phyloP scores from a whole-genome alignment of 352 stramenopile genomes.

The Globisporangium okanoganense region DNA sequence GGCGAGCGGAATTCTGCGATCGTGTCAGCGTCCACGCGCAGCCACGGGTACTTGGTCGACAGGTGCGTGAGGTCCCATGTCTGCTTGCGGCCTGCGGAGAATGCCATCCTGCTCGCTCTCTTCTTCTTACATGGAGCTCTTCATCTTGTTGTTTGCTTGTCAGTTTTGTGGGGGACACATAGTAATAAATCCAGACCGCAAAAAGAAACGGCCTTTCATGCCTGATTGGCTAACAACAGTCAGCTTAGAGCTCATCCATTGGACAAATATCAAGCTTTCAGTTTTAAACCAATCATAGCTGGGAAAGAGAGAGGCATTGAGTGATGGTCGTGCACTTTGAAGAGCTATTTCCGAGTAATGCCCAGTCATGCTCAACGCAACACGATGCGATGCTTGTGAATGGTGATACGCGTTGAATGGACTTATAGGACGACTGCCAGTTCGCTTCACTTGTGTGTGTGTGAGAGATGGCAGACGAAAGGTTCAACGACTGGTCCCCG shows the following conservation, averaged over 20 bases:
- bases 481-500: constrained; percentile 37
- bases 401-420: too few relatives aligned
- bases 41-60: constrained; percentile 70
- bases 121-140: neutral
- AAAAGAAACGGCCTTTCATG: neutral
- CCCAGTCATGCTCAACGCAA: too few relatives aligned
- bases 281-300: too few relatives aligned
- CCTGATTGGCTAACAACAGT: neutral
- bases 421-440: too few relatives aligned
- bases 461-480: constrained; percentile 2
- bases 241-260: too few relatives aligned
- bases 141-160: neutral
- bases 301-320: too few relatives aligned
- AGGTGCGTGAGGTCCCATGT: constrained; percentile 57
- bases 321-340: too few relatives aligned
- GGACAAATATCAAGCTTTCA: too few relatives aligned
- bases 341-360: too few relatives aligned
- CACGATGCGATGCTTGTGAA: too few relatives aligned
- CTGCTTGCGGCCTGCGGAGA: neutral
- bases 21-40: constrained; percentile 57
- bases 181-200: too few relatives aligned
- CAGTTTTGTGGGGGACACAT: neutral
- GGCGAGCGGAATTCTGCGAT: constrained; percentile 64
- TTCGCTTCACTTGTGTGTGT: neutral
- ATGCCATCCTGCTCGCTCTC: neutral